A percentile compares a stretch with the other conserved stretches of the same genome.
Evolutionary conservation across 768 basidiomycete species (phyloP).

Genomic region (Mycena leptocephala): DNA sequence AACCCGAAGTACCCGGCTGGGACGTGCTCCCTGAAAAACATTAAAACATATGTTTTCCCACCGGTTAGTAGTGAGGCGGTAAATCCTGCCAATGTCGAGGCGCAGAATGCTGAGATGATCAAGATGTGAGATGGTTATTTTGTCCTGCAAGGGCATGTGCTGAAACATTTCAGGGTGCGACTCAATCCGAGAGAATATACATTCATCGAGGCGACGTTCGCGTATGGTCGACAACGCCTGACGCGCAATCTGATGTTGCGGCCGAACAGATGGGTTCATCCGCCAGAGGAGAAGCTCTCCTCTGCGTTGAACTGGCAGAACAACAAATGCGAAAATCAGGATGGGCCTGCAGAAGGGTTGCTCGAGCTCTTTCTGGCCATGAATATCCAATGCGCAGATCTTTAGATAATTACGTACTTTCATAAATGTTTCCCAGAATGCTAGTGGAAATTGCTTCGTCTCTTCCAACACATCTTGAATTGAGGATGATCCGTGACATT

Average conservation of each 20-base stretch:
- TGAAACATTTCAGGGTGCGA: constrained; percentile 16
- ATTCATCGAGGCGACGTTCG: constrained; percentile 27
- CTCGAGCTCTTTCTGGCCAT: background rate
- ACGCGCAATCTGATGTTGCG: constrained; percentile 22
- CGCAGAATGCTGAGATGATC: constrained; percentile 33
- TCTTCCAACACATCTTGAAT: no score
- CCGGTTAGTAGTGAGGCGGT: constrained; percentile 7
- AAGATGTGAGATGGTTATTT: constrained; percentile 7
- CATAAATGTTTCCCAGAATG: no score
- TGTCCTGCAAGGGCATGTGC: no score
- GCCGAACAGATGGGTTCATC: constrained; percentile 4
- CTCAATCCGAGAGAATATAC: constrained; percentile 12
- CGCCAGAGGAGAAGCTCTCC: background rate
- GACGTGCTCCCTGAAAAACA: constrained; percentile 30
- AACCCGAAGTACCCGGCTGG: constrained; percentile 24
- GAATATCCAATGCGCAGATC: background rate
- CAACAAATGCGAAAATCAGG: constrained; percentile 25
- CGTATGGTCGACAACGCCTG: background rate
- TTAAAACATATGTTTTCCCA: constrained; percentile 29
- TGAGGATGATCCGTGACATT: no score
- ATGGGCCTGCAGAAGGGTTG: background rate
- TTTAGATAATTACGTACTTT: no score
- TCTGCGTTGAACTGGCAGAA: constrained; percentile 23
- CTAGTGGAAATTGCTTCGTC: no score
- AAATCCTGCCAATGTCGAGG: constrained; percentile 18